phyloP scores from a whole-genome alignment of 169 alveolate species.

The Cryptosporidium bovis region DNA sequence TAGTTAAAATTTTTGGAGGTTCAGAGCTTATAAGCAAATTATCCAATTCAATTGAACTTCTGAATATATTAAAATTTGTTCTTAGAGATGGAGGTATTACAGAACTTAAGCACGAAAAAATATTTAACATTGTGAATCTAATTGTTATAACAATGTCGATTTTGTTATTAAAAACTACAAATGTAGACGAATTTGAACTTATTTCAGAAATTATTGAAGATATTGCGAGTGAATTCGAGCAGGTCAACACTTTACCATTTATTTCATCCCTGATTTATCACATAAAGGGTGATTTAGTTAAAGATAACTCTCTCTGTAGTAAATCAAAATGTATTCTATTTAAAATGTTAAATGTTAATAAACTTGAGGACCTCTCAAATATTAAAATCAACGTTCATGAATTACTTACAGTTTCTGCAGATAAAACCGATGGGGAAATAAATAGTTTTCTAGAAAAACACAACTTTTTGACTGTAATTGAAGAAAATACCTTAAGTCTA shows the following conservation, averaged over 20 bases:
- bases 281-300: conserved; percentile 22
- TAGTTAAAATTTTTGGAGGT: not conserved
- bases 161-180: conserved; percentile 21
- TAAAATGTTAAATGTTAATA: conserved; percentile 16
- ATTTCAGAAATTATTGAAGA: conserved; percentile 6
- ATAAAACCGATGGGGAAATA: conserved; percentile 3
- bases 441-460: not conserved
- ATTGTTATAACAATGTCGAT: conserved; percentile 25
- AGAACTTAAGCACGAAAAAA: not conserved
- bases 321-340: conserved; percentile 2
- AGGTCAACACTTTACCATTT: conserved; percentile 3
- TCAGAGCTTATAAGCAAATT: not conserved
- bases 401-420: not conserved
- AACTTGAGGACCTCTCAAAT: conserved; percentile 1
- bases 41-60: conserved; percentile 14
- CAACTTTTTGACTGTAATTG: not conserved
- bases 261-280: conserved; percentile 45
- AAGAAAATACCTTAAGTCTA: not conserved
- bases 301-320: conserved; percentile 13
- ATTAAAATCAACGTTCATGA: not conserved
- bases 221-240: not conserved
- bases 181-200: conserved; percentile 13
- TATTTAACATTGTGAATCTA: conserved; percentile 1
- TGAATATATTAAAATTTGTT: conserved; percentile 22
- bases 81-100: conserved; percentile 40